Base-by-base conservation (phyloP, 2,329 filamentous ascomycete genomes). In the Fusarium sublunatum region DNA sequence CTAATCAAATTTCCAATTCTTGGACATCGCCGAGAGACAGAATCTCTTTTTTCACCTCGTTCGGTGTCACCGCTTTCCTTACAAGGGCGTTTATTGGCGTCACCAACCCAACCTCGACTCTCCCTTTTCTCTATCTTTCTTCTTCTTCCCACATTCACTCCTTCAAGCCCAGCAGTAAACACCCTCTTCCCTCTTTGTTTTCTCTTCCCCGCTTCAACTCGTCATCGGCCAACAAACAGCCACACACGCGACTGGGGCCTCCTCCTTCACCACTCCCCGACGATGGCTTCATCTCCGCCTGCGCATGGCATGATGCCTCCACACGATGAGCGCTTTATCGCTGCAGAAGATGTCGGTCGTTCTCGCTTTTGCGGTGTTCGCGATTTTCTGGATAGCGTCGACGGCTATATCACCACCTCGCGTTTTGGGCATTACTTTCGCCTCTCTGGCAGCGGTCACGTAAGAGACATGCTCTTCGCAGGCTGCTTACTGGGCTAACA, bases 401-500 rank as follows among this genome's bases (percentile, higher is more conserved):
- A 81, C 42, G 63, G 64, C 36, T 75, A 72, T 50, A 59, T 80
- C 29, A 78, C 77, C 34, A 71, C 70, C 9, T 82, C 81, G 1
- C 76, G 75, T 7, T 75, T 90, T 64, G 88, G 88, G 22, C 80
- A 79, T 44, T 80, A 87, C 51, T 92, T 92, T 72, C 83, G 83
- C 44, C 84, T 92, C 26, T 84, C 87, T 53, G 88, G 87, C 13
- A 88, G 82, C 38, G 88, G 88, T 45, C 89, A 91, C 81, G 89
- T 91, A 77, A 72, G 83, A 75, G 28, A 9, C 22, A 12, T 26
- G 3, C 64, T 50, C 41, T 35, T 42, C 59, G 53, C 46, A 43
- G 28, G 2, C 2, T 1, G 9, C 50, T 6, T 22, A 12, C 25
- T 25, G 39, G n/a, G 26, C 54, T 42, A 5, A 22, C 10, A 25